Conservation (phyloP, 257 asterid genomes). For the Solanum boliviense region DNA sequence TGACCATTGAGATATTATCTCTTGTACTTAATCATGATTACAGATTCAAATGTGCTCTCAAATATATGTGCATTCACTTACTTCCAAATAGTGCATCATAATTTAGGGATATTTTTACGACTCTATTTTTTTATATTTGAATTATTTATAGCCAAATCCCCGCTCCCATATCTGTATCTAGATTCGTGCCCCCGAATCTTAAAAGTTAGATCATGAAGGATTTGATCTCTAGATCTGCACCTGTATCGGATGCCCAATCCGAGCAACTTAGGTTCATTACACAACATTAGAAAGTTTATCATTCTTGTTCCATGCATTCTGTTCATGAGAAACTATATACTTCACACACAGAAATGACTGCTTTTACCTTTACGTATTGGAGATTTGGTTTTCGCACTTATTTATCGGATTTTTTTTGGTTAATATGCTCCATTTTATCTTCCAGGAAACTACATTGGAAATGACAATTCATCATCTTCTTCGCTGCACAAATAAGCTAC, state of each 20-base stretch:
- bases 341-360: background rate
- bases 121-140: background rate
- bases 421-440: conserved; percentile 7
- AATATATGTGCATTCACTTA: background rate
- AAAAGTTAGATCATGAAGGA: background rate
- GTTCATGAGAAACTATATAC: background rate
- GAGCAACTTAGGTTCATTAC: background rate
- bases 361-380: background rate
- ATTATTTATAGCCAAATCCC: background rate
- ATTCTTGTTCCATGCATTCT: background rate
- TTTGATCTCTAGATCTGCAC: background rate
- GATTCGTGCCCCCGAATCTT: background rate
- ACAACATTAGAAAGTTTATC: background rate
- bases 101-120: background rate
- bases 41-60: background rate
- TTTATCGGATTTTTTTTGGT: background rate
- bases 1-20: background rate
- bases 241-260: background rate
- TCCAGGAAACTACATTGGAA: conserved; percentile 35
- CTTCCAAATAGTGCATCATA: background rate
- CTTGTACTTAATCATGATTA: background rate
- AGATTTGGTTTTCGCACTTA: background rate
- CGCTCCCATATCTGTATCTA: background rate
- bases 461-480: conserved; percentile 52
- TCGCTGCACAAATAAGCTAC: conserved; percentile 36